Base-by-base conservation (phyloP, 331 rosid genomes). In the Quercus phellos region DNA sequence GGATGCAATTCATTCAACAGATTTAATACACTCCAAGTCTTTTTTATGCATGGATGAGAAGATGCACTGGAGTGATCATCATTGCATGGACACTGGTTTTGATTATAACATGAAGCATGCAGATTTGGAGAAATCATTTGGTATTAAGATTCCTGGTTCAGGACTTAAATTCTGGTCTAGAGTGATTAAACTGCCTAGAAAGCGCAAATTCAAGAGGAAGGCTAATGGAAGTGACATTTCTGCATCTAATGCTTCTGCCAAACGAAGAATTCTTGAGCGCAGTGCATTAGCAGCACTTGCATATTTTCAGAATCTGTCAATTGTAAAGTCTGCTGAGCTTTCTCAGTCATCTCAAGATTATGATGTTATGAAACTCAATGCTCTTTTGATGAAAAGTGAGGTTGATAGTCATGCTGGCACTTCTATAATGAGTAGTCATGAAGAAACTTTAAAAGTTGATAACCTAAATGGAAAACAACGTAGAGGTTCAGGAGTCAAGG, bases 51-150 rank as follows among this genome's bases (percentile, higher is more conserved):
- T 55, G 87, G 89, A 80, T 76, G 93, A 88, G 77, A 89, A 84
- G 77, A 88, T 88, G 81, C 90, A 90, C 46, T 75, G 74, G 84
- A 80, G 87, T 70, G 93, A 85, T 81, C 97, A 89, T 78, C 87
- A 85, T 67, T 88, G 94, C 80, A 74, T 85, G 88, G 97, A 92
- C 84, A 91, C 89, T 6, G 97, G 92, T 51, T 84, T 86, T 63
- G 99, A 92, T 76, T 94, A 90, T 77, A 86, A 92, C 64, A 85
- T 60, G 79, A 92, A 89, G 75, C 99, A 92, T 86, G 97, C 93
- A 2, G 90, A 81, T 84, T 79, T 93, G 85, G 99, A 94, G 85
- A 91, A 90, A 80, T 78, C 96, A 22, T 92, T 94, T 84, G 91
- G 88, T 76, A 86, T 73, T 30, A 87, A 90, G 78, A 87, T 82